phyloP scores from a whole-genome alignment of 2,329 filamentous ascomycete species.

The Penicillium sp. region DNA sequence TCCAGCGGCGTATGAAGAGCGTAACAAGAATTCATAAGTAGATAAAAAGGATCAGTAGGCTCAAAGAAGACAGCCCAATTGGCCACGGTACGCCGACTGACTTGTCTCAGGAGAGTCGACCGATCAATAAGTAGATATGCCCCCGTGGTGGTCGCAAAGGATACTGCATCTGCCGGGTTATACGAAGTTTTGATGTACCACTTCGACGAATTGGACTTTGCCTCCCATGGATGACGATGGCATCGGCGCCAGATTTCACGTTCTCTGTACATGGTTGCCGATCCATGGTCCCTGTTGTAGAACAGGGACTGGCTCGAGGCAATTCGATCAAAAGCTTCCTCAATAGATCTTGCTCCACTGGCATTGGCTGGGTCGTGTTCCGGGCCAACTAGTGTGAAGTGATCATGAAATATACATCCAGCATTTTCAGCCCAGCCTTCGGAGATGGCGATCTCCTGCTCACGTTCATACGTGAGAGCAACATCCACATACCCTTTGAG shows the following conservation, averaged over 20 bases:
- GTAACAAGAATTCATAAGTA: background rate
- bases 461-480: background rate
- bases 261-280: background rate
- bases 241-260: background rate
- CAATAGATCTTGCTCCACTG: background rate
- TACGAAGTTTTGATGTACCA: background rate
- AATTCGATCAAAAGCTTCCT: background rate
- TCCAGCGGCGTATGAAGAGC: background rate
- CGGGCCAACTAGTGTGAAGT: background rate
- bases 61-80: background rate
- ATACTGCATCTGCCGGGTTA: background rate
- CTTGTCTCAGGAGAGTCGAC: background rate
- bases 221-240: background rate
- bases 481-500: background rate
- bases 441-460: background rate
- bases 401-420: background rate
- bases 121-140: background rate
- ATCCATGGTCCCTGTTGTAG: background rate
- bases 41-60: background rate
- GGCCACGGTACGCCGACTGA: background rate
- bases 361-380: background rate
- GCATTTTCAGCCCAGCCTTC: background rate
- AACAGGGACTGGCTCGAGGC: background rate
- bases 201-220: background rate
- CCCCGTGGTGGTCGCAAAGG: background rate